phyloP scores from a whole-genome alignment of 768 basidiomycete genomes.

The Psilocybe tampanensis region DNA sequence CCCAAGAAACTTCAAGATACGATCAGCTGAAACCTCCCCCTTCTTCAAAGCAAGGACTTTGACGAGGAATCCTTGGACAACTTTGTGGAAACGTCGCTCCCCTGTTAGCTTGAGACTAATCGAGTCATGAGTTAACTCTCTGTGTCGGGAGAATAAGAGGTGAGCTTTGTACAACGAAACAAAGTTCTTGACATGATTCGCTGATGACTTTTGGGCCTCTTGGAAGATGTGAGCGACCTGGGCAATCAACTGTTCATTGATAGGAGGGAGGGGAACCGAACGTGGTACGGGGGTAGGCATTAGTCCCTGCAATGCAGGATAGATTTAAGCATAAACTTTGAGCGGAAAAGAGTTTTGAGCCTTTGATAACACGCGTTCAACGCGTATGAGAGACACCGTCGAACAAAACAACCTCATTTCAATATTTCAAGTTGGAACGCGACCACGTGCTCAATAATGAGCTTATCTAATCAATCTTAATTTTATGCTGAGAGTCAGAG shows the following conservation, averaged over 20 bases:
- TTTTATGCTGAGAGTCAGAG: not conserved
- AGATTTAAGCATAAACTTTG: not conserved
- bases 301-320: not conserved
- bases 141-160: conserved; percentile 55
- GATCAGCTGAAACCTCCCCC: conserved; percentile 73
- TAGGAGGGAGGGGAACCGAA: not conserved
- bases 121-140: conserved; percentile 51
- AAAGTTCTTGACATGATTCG: conserved; percentile 90
- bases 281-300: not conserved
- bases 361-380: no score
- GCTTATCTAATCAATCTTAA: not conserved
- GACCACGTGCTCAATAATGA: not conserved
- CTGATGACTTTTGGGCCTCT: conserved; percentile 70
- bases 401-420: no score
- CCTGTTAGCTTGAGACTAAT: conserved; percentile 57
- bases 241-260: not conserved
- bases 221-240: conserved; percentile 66
- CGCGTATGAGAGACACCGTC: no score
- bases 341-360: no score
- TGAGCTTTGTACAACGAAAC: conserved; percentile 84
- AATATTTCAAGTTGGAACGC: not conserved
- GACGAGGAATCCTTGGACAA: conserved; percentile 60
- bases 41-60: conserved; percentile 77
- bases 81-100: conserved; percentile 74
- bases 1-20: conserved; percentile 80